phyloP scores from a whole-genome alignment of 2,329 filamentous ascomycete species.

The Daldinia sp. region DNA sequence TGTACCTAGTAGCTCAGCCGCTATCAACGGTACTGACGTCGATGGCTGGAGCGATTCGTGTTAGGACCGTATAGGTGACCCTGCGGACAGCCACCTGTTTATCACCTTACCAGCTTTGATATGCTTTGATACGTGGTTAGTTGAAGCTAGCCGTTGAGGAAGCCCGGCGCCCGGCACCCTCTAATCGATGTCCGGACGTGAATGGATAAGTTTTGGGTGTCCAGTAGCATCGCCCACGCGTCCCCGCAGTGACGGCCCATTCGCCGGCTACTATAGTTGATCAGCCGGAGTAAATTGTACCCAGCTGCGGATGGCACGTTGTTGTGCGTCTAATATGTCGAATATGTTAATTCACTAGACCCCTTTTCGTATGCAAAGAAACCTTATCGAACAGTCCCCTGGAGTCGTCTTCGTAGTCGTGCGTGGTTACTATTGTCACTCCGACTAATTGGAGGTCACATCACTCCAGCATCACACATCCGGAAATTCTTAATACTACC shows the following conservation, averaged over 20 bases:
- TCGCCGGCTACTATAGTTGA: constrained; percentile 37
- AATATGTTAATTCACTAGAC: constrained; percentile 10
- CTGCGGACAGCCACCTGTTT: constrained; percentile 10
- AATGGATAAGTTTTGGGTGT: constrained; percentile 21
- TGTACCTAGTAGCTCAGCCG: constrained; percentile 24
- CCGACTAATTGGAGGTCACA: constrained; percentile 40
- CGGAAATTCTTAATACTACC: constrained; percentile 14
- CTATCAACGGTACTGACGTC: constrained; percentile 31
- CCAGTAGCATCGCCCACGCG: constrained; percentile 33
- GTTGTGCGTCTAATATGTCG: constrained; percentile 26
- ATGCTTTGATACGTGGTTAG: not conserved
- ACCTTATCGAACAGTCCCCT: constrained; percentile 38
- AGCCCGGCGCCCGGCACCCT: constrained; percentile 22
- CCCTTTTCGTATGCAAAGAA: constrained; percentile 40
- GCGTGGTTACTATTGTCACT: constrained; percentile 24
- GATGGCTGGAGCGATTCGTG: constrained; percentile 25
- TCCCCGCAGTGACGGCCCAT: constrained; percentile 39
- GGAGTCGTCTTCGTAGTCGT: constrained; percentile 19
- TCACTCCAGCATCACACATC: constrained; percentile 38
- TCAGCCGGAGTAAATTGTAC: constrained; percentile 37
- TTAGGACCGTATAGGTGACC: constrained; percentile 17
- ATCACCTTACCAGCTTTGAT: not conserved
- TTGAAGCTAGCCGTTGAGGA: not conserved
- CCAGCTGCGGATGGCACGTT: constrained; percentile 38
- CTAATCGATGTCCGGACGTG: constrained; percentile 20